A percentile compares a stretch with the other conserved stretches of the same genome.
Conservation (phyloP, 768 basidiomycete genomes). For the Termitomyces sp. region DNA sequence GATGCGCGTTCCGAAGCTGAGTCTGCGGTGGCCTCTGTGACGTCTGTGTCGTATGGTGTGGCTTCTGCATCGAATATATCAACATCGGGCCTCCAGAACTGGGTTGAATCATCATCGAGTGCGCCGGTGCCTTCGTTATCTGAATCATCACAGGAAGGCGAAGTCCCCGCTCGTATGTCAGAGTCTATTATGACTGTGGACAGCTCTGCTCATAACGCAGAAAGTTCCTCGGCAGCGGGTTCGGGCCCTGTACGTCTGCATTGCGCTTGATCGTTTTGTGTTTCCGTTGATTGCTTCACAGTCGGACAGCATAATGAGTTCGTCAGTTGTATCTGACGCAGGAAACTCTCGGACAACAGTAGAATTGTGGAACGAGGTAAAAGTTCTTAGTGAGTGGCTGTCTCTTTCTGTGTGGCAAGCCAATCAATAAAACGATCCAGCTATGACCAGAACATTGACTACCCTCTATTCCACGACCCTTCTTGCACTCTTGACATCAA, state of each 20-base stretch:
- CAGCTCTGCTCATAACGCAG: slow-evolving; percentile 26
- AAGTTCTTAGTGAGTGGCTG: slow-evolving; percentile 65
- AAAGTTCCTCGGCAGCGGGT: slow-evolving; percentile 15
- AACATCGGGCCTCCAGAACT: slow-evolving; percentile 31
- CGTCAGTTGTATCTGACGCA: slow-evolving; percentile 22
- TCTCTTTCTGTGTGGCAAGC: neutral
- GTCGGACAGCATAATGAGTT: slow-evolving; percentile 29
- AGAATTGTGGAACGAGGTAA: slow-evolving; percentile 91
- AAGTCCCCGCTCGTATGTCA: slow-evolving; percentile 22
- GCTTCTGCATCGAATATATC: slow-evolving; percentile 5
- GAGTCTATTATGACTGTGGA: slow-evolving; percentile 28
- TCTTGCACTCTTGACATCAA: slow-evolving; percentile 77
- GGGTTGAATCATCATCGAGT: slow-evolving; percentile 23
- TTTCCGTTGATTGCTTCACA: slow-evolving; percentile 5
- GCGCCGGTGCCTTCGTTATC: slow-evolving; percentile 12
- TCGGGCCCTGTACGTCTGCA: slow-evolving; percentile 9
- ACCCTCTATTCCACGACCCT: slow-evolving; percentile 83
- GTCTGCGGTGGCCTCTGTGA: slow-evolving; percentile 33
- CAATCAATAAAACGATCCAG: slow-evolving; percentile 30
- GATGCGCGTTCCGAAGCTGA: slow-evolving; percentile 40
- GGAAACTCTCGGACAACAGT: slow-evolving; percentile 52
- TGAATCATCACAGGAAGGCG: slow-evolving; percentile 10
- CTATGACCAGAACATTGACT: slow-evolving; percentile 83
- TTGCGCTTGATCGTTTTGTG: neutral
- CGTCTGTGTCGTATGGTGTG: slow-evolving; percentile 15